A percentile compares a stretch with the other conserved stretches of the same genome.
Evolutionary conservation across 306 rosid species (phyloP).

Genomic region (Dryas alaskensis): DNA sequence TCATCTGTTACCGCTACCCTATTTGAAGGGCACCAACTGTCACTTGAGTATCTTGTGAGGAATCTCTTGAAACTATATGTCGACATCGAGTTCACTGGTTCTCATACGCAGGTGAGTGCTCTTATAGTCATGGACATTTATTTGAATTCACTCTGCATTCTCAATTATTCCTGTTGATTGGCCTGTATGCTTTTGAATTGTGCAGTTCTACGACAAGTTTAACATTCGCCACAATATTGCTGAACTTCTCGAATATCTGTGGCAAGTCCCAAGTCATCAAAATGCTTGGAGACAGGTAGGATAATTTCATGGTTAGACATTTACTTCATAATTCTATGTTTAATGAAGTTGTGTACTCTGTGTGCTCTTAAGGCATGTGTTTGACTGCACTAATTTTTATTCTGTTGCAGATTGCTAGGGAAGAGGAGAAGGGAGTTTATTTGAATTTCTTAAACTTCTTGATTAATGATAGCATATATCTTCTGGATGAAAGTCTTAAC

Average conservation of each 20-base stretch:
- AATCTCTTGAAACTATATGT: conserved; percentile 96
- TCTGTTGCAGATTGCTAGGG: conserved; percentile 85
- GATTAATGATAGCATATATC: conserved; percentile 94
- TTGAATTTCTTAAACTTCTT: conserved; percentile 94
- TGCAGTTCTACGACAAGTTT: conserved; percentile 96
- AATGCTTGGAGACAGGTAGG: conserved; percentile 96
- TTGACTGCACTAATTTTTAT: conserved; percentile 17
- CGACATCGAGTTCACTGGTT: conserved; percentile 97
- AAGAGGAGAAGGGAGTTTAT: conserved; percentile 97
- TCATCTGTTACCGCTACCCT: conserved; percentile 68
- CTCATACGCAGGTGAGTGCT: conserved; percentile 81
- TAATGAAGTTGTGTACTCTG: neutral
- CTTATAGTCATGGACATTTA: neutral
- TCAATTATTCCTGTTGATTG: conserved; percentile 26
- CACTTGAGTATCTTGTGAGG: conserved; percentile 91
- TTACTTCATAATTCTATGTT: neutral
- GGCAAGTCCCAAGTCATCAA: conserved; percentile 99
- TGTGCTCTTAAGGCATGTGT: neutral
- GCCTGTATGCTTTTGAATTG: conserved; percentile 30
- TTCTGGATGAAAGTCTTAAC: conserved; percentile 95
- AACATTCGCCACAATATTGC: conserved; percentile 98
- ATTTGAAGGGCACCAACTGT: conserved; percentile 94
- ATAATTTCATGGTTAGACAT: conserved; percentile 1
- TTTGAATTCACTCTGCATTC: neutral
- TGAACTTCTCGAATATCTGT: conserved; percentile 94